Evolutionary conservation across 1,284 basidiomycete genomes (phyloP), one percentile per base, ranked within the genome.

Genomic region (Cryptococcus amylolentus): DNA sequence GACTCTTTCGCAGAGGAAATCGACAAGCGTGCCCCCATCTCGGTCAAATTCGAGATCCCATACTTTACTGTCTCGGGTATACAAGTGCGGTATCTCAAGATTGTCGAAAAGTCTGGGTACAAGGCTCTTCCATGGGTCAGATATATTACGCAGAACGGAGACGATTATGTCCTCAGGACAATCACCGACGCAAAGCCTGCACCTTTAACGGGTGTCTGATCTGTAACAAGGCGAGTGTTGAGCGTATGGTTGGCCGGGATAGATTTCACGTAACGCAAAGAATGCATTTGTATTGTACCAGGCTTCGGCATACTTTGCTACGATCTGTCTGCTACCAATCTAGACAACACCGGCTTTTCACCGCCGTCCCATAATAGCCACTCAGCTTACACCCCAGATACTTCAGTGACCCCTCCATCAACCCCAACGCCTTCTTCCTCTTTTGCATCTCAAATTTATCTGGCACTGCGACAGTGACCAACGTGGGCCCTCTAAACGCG

Each of bases 41-140:
- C 88, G 1, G 91, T 98, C 77, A 93, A 91, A 77, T 98, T 94
- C 66, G 95, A 98, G 80, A 97, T 98, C 45, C 94, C 95, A 2
- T 97, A 96, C 80, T 97, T 97, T 74, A 97, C 94, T 0, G 88
- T 93, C 1, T 96, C 92, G 0, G 95, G 96, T 9, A 96, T 98
- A 59, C 92, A 69, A 44, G 95, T 98, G 16, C 84, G 94, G 52
- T 98, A 97, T 73, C 81, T 92, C 64, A 98, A 98, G 79, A 94
- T 99, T 54, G 93, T 98, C 1, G 96, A 98, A 78, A 98, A 98
- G 83, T 93, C 89, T 56, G 95, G 93, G 18, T 96, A 94, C 75
- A 91, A 96, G 77, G 31, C 40, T 50, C 37, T 55, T 12, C 58
- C 53, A 40, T 62, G 55, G 59, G 59, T 60, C 12, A 43, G 59